A percentile compares a stretch with the other conserved stretches of the same genome.
phyloP scores from a whole-genome alignment of 2,329 filamentous ascomycete species.

The Sclerotinia sclerotiorum region DNA sequence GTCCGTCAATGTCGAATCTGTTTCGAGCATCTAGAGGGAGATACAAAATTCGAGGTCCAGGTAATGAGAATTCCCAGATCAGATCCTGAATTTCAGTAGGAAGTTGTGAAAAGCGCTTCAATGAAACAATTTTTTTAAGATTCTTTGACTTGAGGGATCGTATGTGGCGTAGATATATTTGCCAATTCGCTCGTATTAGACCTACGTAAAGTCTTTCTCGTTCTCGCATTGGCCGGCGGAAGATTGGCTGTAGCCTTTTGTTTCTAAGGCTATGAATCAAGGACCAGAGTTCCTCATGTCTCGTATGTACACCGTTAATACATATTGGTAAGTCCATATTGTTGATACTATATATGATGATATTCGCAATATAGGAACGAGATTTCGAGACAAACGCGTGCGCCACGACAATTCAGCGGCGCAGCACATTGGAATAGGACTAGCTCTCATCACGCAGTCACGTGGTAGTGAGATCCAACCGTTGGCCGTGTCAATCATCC shows the following conservation, averaged over 20 bases:
- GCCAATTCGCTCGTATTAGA: not conserved
- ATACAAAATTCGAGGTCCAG: constrained; percentile 1
- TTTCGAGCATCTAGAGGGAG: not conserved
- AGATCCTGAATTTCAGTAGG: not conserved
- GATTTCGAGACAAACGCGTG: not conserved
- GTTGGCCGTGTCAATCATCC: too few relatives aligned
- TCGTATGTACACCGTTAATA: not conserved
- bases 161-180: not conserved
- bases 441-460: not conserved
- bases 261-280: not conserved
- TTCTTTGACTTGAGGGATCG: not conserved
- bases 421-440: not conserved
- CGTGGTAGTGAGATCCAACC: not conserved
- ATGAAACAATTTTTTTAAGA: not conserved
- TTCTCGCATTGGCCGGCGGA: not conserved
- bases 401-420: not conserved
- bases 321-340: not conserved
- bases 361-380: not conserved
- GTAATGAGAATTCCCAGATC: not conserved
- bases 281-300: not conserved
- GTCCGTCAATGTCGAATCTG: too few relatives aligned
- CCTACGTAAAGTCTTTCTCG: not conserved
- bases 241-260: not conserved
- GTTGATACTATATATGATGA: not conserved
- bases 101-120: not conserved